Percentiles rank a stretch among this genome's conserved stretches.
These are phyloP conservation scores for Fusarium protoensiforme DNA, from an alignment of 2,329 filamentous ascomycete genomes.

Conservation along the genomic window DNA sequence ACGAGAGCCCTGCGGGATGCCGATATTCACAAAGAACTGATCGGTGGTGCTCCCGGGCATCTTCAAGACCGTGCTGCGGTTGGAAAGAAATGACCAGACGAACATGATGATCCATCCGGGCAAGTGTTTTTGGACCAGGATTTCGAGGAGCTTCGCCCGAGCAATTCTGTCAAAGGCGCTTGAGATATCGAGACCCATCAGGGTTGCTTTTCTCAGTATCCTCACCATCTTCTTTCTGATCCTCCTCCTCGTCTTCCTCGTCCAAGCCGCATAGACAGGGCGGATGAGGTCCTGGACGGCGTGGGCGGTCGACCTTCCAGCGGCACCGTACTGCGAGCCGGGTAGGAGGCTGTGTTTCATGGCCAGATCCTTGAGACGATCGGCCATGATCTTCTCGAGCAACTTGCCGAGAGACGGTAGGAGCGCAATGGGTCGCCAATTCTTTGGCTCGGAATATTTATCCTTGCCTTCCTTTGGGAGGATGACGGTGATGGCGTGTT, in stretches of 20 bases:
- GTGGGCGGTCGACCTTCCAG: conserved; percentile 2
- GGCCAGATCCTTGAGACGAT: conserved; percentile 1
- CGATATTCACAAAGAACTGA: conserved; percentile 1
- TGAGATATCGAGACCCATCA: conserved; percentile 9
- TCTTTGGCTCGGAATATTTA: neutral
- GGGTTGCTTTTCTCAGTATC: neutral
- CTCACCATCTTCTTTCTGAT: neutral
- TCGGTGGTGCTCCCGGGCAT: neutral
- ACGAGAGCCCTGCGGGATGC: conserved; percentile 7
- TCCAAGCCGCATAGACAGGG: conserved; percentile 4
- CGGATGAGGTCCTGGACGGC: neutral
- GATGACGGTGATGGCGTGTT: conserved; percentile 4
- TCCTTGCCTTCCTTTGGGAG: conserved; percentile 8
- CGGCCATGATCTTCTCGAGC: conserved; percentile 5
- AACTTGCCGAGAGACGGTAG: conserved; percentile 6
- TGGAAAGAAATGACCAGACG: conserved; percentile 5
- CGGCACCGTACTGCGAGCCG: conserved; percentile 2
- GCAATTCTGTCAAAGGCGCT: neutral
- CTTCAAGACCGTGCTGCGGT: neutral
- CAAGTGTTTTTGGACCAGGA: neutral
- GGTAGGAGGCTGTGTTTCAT: neutral
- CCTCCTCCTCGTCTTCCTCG: neutral
- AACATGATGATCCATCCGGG: conserved; percentile 3
- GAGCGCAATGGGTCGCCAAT: conserved; percentile 8
- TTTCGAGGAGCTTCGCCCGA: neutral